Percentiles rank a stretch among this genome's conserved stretches.
These are phyloP conservation scores for Eutrema japonicum DNA, from an alignment of 345 rosid genomes.

Conservation along the genomic window DNA sequence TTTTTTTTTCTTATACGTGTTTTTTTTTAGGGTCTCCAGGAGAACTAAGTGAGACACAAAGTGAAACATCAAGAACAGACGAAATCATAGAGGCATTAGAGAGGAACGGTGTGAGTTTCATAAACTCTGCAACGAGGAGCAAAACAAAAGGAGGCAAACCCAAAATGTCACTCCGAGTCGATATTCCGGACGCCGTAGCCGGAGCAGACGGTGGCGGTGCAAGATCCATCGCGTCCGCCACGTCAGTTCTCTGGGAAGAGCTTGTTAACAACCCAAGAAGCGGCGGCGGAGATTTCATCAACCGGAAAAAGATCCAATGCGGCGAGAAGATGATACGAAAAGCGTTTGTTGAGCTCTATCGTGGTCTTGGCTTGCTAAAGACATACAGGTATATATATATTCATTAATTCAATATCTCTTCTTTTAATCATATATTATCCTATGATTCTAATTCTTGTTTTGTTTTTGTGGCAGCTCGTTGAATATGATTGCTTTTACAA, in stretches of 20 bases:
- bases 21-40: slow-evolving; percentile 49
- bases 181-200: slow-evolving; percentile 63
- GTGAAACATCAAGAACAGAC: slow-evolving; percentile 56
- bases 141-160: slow-evolving; percentile 82
- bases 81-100: slow-evolving; percentile 75
- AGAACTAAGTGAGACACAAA: slow-evolving; percentile 46
- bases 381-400: slow-evolving; percentile 77
- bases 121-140: slow-evolving; percentile 61
- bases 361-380: slow-evolving; percentile 75
- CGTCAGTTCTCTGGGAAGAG: slow-evolving; percentile 85
- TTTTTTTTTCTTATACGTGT: slow-evolving; percentile 24
- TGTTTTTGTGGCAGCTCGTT: slow-evolving; percentile 61
- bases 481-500: slow-evolving; percentile 84
- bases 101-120: slow-evolving; percentile 73
- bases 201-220: slow-evolving; percentile 51
- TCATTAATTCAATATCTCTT: background rate
- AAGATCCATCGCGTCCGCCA: slow-evolving; percentile 66
- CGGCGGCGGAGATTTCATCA: slow-evolving; percentile 62
- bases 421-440: background rate
- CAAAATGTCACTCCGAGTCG: slow-evolving; percentile 74
- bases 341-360: slow-evolving; percentile 88
- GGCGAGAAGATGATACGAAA: slow-evolving; percentile 89
- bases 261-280: slow-evolving; percentile 68
- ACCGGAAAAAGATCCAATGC: slow-evolving; percentile 72
- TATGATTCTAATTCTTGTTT: slow-evolving; percentile 25